phyloP scores from a whole-genome alignment of 495 filamentous ascomycete genomes.

The Daldinia vernicosa region DNA sequence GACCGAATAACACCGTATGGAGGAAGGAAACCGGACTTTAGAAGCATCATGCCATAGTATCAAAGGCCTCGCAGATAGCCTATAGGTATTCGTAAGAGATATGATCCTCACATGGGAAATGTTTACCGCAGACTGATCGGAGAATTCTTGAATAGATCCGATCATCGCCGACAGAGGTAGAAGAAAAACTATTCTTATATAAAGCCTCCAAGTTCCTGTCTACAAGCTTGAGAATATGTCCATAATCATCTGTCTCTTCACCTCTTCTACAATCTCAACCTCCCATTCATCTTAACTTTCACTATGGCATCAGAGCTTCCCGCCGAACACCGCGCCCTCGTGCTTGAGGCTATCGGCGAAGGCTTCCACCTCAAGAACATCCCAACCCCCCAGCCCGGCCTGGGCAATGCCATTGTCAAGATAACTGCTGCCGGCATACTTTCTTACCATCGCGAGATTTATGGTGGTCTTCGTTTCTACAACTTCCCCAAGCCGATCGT shows the following conservation, averaged over 20 bases:
- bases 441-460: constrained; percentile 47
- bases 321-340: constrained; percentile 43
- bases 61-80: not conserved
- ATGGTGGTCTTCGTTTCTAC: constrained; percentile 46
- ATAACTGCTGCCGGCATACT: constrained; percentile 43
- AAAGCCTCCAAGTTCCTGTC: not conserved
- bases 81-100: not conserved
- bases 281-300: not conserved
- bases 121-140: not conserved
- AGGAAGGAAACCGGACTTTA: not conserved
- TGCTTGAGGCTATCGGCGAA: constrained; percentile 35
- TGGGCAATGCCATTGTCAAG: constrained; percentile 48
- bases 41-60: not conserved
- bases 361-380: constrained; percentile 44
- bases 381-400: constrained; percentile 43
- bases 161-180: constrained; percentile 9
- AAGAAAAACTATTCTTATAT: not conserved
- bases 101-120: not conserved
- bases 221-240: not conserved
- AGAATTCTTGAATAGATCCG: constrained; percentile 23
- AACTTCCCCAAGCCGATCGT: constrained; percentile 40
- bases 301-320: constrained; percentile 40
- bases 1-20: not conserved
- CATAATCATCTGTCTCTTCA: not conserved
- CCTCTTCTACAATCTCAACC: not conserved